Evolutionary conservation across 306 rosid genomes (phyloP).

Genomic region (Vicia sativa): DNA sequence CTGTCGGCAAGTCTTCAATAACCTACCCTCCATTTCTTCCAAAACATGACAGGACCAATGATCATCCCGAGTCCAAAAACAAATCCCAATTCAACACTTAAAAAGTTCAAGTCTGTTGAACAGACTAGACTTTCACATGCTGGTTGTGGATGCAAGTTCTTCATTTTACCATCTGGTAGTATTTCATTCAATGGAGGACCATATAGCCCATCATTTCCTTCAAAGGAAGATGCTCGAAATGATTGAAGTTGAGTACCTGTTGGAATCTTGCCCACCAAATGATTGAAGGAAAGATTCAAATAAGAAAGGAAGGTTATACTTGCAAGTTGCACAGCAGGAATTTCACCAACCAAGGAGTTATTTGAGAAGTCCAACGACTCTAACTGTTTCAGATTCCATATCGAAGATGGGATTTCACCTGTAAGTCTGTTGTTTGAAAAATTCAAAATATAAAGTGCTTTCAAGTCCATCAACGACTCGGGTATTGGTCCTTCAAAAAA

Average conservation of each 20-base stretch:
- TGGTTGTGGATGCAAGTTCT: not conserved
- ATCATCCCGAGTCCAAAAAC: not conserved
- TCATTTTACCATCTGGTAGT: not conserved
- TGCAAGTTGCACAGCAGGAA: conserved; percentile 38
- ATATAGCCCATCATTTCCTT: conserved; percentile 36
- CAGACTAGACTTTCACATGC: not conserved
- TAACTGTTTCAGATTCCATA: conserved; percentile 16
- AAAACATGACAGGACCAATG: not conserved
- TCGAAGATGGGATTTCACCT: conserved; percentile 37
- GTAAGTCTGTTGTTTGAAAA: conserved; percentile 44
- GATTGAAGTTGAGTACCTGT: conserved; percentile 16
- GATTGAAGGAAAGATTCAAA: conserved; percentile 44
- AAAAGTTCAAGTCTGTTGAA: conserved; percentile 2
- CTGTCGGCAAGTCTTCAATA: not conserved
- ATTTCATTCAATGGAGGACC: conserved; percentile 35
- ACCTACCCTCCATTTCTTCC: not conserved
- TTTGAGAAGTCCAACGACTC: conserved; percentile 50
- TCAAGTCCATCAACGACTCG: conserved; percentile 28
- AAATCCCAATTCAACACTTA: not conserved
- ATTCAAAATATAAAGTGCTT: conserved; percentile 30
- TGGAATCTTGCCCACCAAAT: conserved; percentile 42
- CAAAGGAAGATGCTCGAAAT: conserved; percentile 28
- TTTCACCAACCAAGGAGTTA: conserved; percentile 42
- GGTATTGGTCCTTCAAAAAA: conserved; percentile 43
- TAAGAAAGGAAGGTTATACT: conserved; percentile 35